These are phyloP conservation scores for Zoysia matrella DNA, from an alignment of 202 grass and related monocot genomes.

Conservation along the genomic window DNA sequence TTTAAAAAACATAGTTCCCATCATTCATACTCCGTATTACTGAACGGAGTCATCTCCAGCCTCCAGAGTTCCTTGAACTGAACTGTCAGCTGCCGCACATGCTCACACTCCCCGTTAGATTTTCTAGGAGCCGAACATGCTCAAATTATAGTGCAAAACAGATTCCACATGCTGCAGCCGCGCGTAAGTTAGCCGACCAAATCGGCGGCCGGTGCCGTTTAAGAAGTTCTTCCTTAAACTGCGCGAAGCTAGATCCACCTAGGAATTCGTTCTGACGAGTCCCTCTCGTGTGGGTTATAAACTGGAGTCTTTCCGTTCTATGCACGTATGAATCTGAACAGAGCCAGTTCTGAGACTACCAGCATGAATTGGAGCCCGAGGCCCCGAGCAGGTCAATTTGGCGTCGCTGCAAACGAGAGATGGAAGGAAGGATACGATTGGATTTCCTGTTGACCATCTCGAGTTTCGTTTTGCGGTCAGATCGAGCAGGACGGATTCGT, in stretches of 20 bases:
- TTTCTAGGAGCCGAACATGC: conserved; percentile 29
- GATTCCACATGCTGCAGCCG: neutral
- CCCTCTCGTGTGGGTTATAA: neutral
- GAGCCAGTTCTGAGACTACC: neutral
- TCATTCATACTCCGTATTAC: no score
- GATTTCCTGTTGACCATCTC: conserved; percentile 13
- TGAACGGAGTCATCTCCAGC: no score
- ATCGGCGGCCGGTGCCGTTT: conserved; percentile 33
- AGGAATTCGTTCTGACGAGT: neutral
- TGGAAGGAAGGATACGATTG: conserved; percentile 25
- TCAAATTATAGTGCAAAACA: neutral
- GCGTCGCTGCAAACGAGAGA: conserved; percentile 30
- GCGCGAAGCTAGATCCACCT: neutral
- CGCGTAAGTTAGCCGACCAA: conserved; percentile 38
- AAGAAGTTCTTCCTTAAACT: neutral
- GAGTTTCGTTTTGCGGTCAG: conserved; percentile 1
- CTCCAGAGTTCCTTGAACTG: neutral
- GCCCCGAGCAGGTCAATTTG: conserved; percentile 20
- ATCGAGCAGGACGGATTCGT: neutral
- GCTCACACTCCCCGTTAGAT: conserved; percentile 14
- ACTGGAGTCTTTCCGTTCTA: neutral
- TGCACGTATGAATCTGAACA: conserved; percentile 5
- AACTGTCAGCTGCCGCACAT: conserved; percentile 15
- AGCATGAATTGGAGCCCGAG: conserved; percentile 7
- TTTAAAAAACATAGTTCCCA: no score